phyloP scores from a whole-genome alignment of 2,329 filamentous ascomycete species.

The Sordariomycetes sp. region DNA sequence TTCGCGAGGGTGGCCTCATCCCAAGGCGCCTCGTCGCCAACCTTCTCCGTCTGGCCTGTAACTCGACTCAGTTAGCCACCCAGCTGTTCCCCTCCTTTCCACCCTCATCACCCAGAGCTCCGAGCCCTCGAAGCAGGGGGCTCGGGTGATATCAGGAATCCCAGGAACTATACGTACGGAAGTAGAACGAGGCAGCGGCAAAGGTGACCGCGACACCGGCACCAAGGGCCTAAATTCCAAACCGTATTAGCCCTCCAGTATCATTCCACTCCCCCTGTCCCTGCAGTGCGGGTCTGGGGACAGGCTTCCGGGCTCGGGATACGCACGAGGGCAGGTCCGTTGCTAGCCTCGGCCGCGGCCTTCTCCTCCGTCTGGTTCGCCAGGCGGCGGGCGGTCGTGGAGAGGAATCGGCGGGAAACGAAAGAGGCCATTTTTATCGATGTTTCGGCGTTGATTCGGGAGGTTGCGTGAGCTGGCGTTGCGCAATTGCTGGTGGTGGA shows the following conservation, averaged over 20 bases:
- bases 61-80: slow-evolving; percentile 31
- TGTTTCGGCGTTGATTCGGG: slow-evolving; percentile 7
- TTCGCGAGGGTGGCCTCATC: slow-evolving; percentile 56
- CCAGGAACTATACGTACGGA: slow-evolving; percentile 42
- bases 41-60: slow-evolving; percentile 70
- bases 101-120: not conserved
- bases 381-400: slow-evolving; percentile 38
- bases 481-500: not conserved
- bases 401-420: slow-evolving; percentile 41
- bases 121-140: too few species aligned
- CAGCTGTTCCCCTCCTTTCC: not conserved
- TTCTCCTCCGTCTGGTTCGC: slow-evolving; percentile 17
- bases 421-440: slow-evolving; percentile 38
- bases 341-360: slow-evolving; percentile 1
- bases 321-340: slow-evolving; percentile 15
- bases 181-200: slow-evolving; percentile 80
- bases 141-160: not conserved
- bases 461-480: slow-evolving; percentile 9
- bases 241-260: slow-evolving; percentile 5
- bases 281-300: not conserved
- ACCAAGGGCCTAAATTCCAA: slow-evolving; percentile 58
- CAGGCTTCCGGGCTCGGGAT: slow-evolving; percentile 8
- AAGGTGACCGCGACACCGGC: slow-evolving; percentile 85
- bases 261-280: not conserved
- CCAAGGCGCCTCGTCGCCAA: slow-evolving; percentile 51